phyloP scores from a whole-genome alignment of 768 basidiomycete species.

The Mycena metata region DNA sequence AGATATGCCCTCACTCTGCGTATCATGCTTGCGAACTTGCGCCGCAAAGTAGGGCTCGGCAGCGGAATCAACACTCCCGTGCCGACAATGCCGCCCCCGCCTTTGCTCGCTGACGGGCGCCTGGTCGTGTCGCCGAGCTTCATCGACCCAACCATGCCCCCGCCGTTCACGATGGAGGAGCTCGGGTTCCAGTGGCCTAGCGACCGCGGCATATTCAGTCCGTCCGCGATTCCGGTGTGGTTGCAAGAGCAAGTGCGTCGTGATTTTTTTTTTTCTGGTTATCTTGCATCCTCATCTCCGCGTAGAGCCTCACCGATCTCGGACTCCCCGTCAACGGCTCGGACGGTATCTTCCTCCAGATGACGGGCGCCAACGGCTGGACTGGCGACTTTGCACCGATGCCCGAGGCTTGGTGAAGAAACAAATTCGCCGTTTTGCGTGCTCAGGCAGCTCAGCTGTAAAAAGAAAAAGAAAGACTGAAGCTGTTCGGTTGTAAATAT shows the following conservation, averaged over 20 bases:
- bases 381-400: slow-evolving; percentile 78
- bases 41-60: slow-evolving; percentile 84
- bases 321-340: slow-evolving; percentile 93
- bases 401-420: slow-evolving; percentile 85
- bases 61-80: slow-evolving; percentile 62
- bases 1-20: slow-evolving; percentile 93
- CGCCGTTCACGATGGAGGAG: slow-evolving; percentile 88
- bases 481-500: slow-evolving; percentile 14
- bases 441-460: background rate
- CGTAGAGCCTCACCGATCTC: slow-evolving; percentile 87
- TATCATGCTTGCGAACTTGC: slow-evolving; percentile 93
- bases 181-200: slow-evolving; percentile 83
- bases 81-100: slow-evolving; percentile 66
- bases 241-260: slow-evolving; percentile 86
- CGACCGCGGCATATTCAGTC: slow-evolving; percentile 77
- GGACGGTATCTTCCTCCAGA: slow-evolving; percentile 89
- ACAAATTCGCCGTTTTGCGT: too few species aligned
- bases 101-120: slow-evolving; percentile 60
- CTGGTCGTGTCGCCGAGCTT: slow-evolving; percentile 73
- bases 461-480: background rate
- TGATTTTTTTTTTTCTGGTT: background rate
- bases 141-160: slow-evolving; percentile 65
- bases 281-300: slow-evolving; percentile 12
- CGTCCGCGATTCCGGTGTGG: slow-evolving; percentile 90
- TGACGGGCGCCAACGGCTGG: slow-evolving; percentile 81